Evolutionary conservation across 352 stramenopile species (phyloP).

Genomic region (Halophytophthora polymorphica): DNA sequence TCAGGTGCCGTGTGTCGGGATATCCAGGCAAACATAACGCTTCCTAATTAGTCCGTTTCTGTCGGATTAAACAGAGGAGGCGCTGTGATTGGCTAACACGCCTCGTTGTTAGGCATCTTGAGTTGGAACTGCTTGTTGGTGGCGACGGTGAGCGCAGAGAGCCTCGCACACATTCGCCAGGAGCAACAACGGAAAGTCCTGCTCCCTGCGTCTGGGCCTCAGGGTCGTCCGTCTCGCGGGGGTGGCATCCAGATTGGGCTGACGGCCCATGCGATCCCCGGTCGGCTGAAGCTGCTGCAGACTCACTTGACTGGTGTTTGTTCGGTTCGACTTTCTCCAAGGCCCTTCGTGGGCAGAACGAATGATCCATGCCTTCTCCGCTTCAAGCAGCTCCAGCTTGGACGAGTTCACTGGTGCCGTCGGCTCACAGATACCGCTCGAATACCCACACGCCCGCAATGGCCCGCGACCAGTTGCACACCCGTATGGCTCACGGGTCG

Average conservation of each 20-base stretch:
- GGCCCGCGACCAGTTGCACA: slow-evolving; percentile 8
- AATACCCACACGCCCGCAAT: no score
- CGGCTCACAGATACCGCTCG: no score
- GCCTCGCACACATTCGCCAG: slow-evolving; percentile 34
- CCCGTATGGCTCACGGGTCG: neutral
- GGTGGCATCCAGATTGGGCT: slow-evolving; percentile 5
- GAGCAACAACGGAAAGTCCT: slow-evolving; percentile 26
- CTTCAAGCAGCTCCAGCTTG: slow-evolving; percentile 24
- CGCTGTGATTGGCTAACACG: no score
- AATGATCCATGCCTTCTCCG: slow-evolving; percentile 31
- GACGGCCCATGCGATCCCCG: slow-evolving; percentile 4
- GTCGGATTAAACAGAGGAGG: no score
- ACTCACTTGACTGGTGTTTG: neutral
- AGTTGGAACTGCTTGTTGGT: no score
- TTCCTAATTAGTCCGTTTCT: no score
- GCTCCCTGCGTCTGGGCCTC: slow-evolving; percentile 13
- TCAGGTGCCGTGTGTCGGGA: no score
- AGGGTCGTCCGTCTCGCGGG: slow-evolving; percentile 4
- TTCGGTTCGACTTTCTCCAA: neutral
- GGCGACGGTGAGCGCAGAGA: slow-evolving; percentile 5
- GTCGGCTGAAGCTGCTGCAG: neutral
- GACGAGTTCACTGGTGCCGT: neutral
- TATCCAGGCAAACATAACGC: no score
- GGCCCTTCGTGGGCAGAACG: slow-evolving; percentile 14
- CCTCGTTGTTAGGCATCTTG: no score